These are phyloP conservation scores for Mucor mucedo DNA, from an alignment of 371 early-diverging fungal species.

Conservation along the genomic window DNA sequence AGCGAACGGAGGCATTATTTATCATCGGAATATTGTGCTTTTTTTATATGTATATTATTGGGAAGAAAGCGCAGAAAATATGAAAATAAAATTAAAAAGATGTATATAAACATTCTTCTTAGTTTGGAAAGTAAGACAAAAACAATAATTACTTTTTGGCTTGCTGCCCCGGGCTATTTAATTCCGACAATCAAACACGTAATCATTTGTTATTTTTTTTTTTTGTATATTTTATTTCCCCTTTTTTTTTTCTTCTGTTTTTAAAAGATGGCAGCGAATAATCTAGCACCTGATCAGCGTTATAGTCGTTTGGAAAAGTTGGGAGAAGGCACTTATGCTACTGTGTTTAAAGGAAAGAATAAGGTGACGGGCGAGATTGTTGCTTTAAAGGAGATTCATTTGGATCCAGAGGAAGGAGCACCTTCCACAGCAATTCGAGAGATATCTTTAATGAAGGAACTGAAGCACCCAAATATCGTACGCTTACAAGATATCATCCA, in stretches of 20 bases:
- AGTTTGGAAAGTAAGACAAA: conserved; percentile 27
- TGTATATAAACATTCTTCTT: conserved; percentile 25
- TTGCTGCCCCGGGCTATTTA: not conserved
- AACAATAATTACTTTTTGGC: not conserved
- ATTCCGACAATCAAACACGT: not conserved
- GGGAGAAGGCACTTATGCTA: conserved; percentile 99
- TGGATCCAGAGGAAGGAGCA: conserved; percentile 94
- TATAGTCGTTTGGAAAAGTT: conserved; percentile 91
- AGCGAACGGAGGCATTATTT: conserved; percentile 11
- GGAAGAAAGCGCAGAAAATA: conserved; percentile 4
- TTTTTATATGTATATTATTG: not conserved
- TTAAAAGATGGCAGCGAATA: conserved; percentile 27
- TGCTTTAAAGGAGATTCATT: conserved; percentile 96
- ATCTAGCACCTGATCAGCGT: conserved; percentile 45
- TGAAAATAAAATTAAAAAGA: not conserved
- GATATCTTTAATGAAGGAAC: conserved; percentile 94
- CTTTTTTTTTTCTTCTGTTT: not conserved
- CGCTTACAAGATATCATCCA: conserved; percentile 97
- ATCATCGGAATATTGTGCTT: conserved; percentile 16
- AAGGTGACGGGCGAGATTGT: conserved; percentile 89
- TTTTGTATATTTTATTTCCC: not conserved
- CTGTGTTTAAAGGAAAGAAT: conserved; percentile 97
- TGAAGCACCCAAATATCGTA: conserved; percentile 90
- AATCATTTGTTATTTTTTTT: not conserved
- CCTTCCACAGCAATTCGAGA: conserved; percentile 97